Evolutionary conservation across 2,329 filamentous ascomycete genomes (phyloP), one percentile per base, ranked within the genome.

Genomic region (Leptodontidium sp.): DNA sequence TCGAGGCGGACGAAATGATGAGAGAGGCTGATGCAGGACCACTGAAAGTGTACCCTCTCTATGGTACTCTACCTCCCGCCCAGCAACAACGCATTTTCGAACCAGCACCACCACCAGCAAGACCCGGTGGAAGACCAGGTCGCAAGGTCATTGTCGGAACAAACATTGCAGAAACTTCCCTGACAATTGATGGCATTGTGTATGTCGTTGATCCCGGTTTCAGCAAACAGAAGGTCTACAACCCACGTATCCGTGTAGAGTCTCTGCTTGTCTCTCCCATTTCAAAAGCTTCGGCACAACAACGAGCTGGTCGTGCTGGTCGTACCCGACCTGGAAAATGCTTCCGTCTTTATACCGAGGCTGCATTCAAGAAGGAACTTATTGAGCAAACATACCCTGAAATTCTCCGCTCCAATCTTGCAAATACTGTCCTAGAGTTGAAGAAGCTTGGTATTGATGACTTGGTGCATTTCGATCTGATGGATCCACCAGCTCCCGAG

Each of bases 131-230:
- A 47, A 87, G 90, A 26, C 93, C 96, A 0, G 96, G 96, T n/a
- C 88, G 96, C 71, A 99, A 99, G 81, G 91, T 90, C 78, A 97
- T 99, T 75, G 87, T 99, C 38, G 93, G 94, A 11, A 99, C 96
- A 73, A 99, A 99, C 81, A 99, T 99, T 80, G 96, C 96, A 55
- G 96, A 99, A 84, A 99, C 96, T 0, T 95, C 91, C 77, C 88
- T 99, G 81, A 99, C 96, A 58, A 99, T 99, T 70, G 96, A 99
- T 78, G 96, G 96, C 79, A 99, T 99, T 72, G 96, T 99, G 45
- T 99, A 98, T 78, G 96, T 99, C 43, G 95, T 99, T n/a, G 96
- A 99, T 77, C 95, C 96, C 1, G 96, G 96, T 45, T 99, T 99
- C 84, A 97, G 94, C 83, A 99, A 99, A 84, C 96, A 99, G 78